Conservation (phyloP, 2,329 filamentous ascomycete genomes). For the Colletotrichum scovillei region DNA sequence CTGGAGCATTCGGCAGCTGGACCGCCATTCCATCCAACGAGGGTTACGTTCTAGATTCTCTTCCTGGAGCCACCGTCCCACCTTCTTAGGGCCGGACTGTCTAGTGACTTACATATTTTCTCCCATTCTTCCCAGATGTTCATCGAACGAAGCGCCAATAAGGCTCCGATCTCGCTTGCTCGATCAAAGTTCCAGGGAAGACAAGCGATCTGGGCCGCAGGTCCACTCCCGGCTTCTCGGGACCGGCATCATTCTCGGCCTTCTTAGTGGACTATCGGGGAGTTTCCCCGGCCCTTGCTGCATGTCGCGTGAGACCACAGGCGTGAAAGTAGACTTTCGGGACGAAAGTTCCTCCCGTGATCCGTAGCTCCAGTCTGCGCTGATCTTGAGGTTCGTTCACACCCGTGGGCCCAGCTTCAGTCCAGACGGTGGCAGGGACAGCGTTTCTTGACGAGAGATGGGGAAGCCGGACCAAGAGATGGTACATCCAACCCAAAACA, state of each 20-base stretch:
- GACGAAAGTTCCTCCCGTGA: slow-evolving; percentile 2
- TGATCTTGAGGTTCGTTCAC: slow-evolving; percentile 14
- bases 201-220: too few species aligned
- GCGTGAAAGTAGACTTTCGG: background rate
- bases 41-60: background rate
- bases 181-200: too few species aligned
- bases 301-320: background rate
- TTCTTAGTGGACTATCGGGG: background rate
- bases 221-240: background rate
- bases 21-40: slow-evolving; percentile 22
- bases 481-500: background rate
- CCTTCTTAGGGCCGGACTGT: background rate
- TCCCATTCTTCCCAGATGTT: background rate
- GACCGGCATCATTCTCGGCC: background rate
- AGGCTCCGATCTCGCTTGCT: background rate
- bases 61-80: background rate
- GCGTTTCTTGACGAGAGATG: background rate
- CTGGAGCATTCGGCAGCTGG: slow-evolving; percentile 23
- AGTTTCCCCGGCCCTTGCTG: slow-evolving; percentile 15
- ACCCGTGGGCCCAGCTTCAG: background rate
- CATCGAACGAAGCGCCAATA: background rate
- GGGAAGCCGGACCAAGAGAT: background rate
- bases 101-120: background rate
- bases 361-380: background rate
- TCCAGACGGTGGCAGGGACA: background rate